phyloP scores from a whole-genome alignment of 2,329 filamentous ascomycete species.

The Paraphoma sp. region DNA sequence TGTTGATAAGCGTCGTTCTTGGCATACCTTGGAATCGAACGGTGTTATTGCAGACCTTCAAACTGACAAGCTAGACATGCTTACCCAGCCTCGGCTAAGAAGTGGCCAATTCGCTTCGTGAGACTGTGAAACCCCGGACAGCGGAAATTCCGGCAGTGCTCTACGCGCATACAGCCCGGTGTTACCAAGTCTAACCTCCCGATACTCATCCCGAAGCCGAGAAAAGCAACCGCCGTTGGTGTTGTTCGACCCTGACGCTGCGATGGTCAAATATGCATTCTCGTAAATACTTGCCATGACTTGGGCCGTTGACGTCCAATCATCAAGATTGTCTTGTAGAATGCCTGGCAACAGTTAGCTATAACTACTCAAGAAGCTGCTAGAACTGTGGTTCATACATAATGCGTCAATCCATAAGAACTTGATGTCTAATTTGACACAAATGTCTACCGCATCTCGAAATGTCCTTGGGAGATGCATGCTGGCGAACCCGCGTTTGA shows the following conservation, averaged over 20 bases:
- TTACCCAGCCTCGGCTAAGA: conserved; percentile 16
- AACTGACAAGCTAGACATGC: not conserved
- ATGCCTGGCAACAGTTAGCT: conserved; percentile 7
- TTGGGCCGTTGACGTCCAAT: conserved; percentile 6
- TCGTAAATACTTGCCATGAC: conserved; percentile 14
- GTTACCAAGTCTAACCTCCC: not conserved
- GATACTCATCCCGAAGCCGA: not conserved
- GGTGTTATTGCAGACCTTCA: not conserved
- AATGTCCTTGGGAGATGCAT: not conserved
- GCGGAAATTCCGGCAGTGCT: not conserved
- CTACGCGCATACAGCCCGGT: not conserved
- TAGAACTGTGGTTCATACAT: not conserved
- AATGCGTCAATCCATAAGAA: not conserved
- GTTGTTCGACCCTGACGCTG: conserved; percentile 4
- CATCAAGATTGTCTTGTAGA: conserved; percentile 1
- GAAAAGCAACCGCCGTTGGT: conserved; percentile 4
- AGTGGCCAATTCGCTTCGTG: conserved; percentile 2
- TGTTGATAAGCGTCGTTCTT: conserved; percentile 21
- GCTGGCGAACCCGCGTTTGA: not conserved
- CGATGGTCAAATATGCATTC: conserved; percentile 8
- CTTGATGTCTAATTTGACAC: not conserved
- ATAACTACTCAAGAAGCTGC: not conserved
- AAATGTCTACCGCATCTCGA: not conserved
- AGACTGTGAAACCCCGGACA: too few species aligned
- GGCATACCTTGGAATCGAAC: conserved; percentile 1